Base-by-base conservation (phyloP, 352 stramenopile species). In the Phytopythium boreale region DNA sequence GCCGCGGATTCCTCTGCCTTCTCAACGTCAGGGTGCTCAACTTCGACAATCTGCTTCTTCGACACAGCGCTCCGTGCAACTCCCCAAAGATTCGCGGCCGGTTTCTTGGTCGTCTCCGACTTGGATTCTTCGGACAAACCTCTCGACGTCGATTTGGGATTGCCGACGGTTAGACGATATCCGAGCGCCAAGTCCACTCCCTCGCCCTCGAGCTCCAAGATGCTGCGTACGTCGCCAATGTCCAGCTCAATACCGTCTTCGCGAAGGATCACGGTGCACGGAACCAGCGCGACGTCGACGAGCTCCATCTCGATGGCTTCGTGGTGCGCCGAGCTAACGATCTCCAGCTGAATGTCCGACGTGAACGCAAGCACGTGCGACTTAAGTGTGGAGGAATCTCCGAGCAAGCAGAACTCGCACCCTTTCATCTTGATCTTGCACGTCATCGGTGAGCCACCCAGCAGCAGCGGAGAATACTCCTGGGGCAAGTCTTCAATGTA, bases 121-220 rank as follows among this genome's bases (percentile, higher is more conserved):
- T 57, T 47, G 2, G 53, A 43, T 5, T 55, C 56, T 36, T 69
- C 63, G 5, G 49, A 73, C 5, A 58, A 39, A 15, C 61, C 71
- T 15, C 65, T 72, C 8, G 59, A 71, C 1, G 56, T 69, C 39
- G 52, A 46, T 37, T 70, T 74, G 11, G 64, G 59, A 14, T 89
- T 74, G 11, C 79, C 76, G 44, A 94, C 66, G 12, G 68, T 73
- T 56, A 96, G 61, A 60, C 77, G 75, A 66, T 96, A 96, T 10
- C 79, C 79, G 36, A 96, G 65, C 52, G 88, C 73, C 31, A 96
- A 64, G 63, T 96, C 88, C 26, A 94, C 84, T 14, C 88, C 88
- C 76, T 95, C 88, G 56, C 88, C 88, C 73, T 96, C 88, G 20
- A 96, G 74, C 51, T 96, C 88, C 63, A 96, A 49, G 50, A 96